Conservation (phyloP, 345 rosid species). For the Barbarea vulgaris region DNA sequence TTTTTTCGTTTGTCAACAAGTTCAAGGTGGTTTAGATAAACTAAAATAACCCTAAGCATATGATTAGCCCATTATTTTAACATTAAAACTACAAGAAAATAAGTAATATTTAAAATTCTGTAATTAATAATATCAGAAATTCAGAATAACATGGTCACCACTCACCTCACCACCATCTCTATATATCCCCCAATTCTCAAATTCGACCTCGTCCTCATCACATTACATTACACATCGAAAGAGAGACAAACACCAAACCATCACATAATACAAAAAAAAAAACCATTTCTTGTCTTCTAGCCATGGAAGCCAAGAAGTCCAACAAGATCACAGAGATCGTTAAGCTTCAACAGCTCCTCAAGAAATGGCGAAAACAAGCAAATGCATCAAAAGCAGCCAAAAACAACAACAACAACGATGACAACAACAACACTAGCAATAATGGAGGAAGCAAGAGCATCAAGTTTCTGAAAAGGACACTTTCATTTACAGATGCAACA, state of each 20-base stretch:
- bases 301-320: constrained; percentile 73
- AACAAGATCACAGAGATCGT: constrained; percentile 91
- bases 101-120: not conserved
- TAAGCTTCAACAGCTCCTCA: constrained; percentile 78
- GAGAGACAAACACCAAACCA: constrained; percentile 13
- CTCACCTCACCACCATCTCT: not conserved
- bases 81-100: not conserved
- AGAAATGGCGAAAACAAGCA: constrained; percentile 89
- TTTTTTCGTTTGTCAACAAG: not conserved
- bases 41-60: not conserved
- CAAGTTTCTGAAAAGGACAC: constrained; percentile 78
- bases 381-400: constrained; percentile 44
- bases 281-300: constrained; percentile 9
- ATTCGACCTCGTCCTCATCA: constrained; percentile 12
- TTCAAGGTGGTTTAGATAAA: constrained; percentile 19
- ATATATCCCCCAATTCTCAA: constrained; percentile 20
- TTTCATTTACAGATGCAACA: constrained; percentile 58
- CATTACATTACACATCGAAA: constrained; percentile 11
- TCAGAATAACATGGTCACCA: not conserved
- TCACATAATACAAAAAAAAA: not conserved
- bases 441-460: constrained; percentile 47
- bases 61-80: constrained; percentile 21
- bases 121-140: not conserved
- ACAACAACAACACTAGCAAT: constrained; percentile 21
- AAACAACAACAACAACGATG: constrained; percentile 14